Evolutionary conservation across 139 green algal genomes (phyloP), one percentile per base, ranked within the genome.

Genomic region (Volvox africanus): DNA sequence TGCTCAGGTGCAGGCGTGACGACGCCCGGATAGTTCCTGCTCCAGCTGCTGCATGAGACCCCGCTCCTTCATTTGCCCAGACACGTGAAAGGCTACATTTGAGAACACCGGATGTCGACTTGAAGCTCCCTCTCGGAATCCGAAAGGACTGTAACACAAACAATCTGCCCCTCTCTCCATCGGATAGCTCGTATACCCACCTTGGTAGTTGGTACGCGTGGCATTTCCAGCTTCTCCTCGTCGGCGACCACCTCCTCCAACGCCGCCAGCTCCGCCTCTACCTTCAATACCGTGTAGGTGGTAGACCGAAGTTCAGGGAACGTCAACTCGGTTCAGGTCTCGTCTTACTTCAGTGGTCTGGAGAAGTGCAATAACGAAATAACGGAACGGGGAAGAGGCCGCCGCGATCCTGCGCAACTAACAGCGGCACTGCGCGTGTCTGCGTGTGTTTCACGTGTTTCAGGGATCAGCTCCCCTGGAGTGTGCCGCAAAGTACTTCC

Each of bases 191-290:
- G 65, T 24, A 73, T 73, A 83, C 76, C 32, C 36, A 92, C 89
- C 90, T 93, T 90, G 12, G 82, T 91, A 0, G 69, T 28, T 11
- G 93, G 93, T 26, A 89, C 81, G 0, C 22, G 76, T 3, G 93
- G 93, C 88, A 95, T 84, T 12, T 82, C 90, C 55, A 87, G 79
- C 65, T 88, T 61, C 61, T 94, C 92, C 35, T 85, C 88, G n/a
- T 92, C 50, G 32, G 75, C 20, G n/a, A 89, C 86, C 84, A 92
- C 81, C 33, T 78, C 90, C 87, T 97, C 93, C 80, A 96, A 78
- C n/a, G 69, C 86, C 13, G 75, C 87, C 88, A 96, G 88, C 92
- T 96, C 94, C 18, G 86, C 88, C 37, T 88, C 87, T 26, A 93
- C 94, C 79, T 91, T 61, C 16, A 28, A 36, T 26, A 44, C 26